phyloP scores from a whole-genome alignment of 2,329 filamentous ascomycete genomes.

The Stagonosporopsis rhizophila region DNA sequence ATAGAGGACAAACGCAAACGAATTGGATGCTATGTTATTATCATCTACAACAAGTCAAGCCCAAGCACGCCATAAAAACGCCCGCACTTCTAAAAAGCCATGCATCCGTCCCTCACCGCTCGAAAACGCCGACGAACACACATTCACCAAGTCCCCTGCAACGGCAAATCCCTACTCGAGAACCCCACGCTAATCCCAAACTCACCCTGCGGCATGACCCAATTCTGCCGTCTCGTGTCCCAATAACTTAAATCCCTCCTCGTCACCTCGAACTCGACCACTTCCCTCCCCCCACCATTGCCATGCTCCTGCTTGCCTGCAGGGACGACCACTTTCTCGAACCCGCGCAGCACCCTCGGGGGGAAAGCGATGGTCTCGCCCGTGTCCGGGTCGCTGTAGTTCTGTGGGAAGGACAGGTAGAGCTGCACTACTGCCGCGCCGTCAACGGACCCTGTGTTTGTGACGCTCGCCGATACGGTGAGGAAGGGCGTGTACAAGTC shows the following conservation, averaged over 20 bases:
- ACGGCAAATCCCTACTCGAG: conserved; percentile 42
- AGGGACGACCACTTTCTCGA: conserved; percentile 52
- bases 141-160: conserved; percentile 42
- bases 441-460: conserved; percentile 65
- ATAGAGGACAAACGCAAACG: background rate
- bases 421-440: conserved; percentile 65
- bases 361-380: conserved; percentile 65
- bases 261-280: conserved; percentile 49
- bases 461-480: conserved; percentile 60
- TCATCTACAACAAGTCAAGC: background rate
- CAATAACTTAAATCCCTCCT: conserved; percentile 53
- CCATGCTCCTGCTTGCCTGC: conserved; percentile 34
- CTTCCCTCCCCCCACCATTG: conserved; percentile 23
- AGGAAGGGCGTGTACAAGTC: conserved; percentile 67
- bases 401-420: conserved; percentile 59
- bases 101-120: too few relatives aligned
- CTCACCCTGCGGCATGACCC: conserved; percentile 48
- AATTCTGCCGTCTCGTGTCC: conserved; percentile 51
- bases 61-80: background rate
- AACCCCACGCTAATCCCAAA: conserved; percentile 44
- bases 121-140: too few relatives aligned
- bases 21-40: background rate
- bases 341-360: conserved; percentile 50
- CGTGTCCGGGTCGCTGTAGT: conserved; percentile 52
- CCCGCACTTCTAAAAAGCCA: background rate